Evolutionary conservation across 2,329 filamentous ascomycete species (phyloP).

Genomic region (Neonectria coccinea): DNA sequence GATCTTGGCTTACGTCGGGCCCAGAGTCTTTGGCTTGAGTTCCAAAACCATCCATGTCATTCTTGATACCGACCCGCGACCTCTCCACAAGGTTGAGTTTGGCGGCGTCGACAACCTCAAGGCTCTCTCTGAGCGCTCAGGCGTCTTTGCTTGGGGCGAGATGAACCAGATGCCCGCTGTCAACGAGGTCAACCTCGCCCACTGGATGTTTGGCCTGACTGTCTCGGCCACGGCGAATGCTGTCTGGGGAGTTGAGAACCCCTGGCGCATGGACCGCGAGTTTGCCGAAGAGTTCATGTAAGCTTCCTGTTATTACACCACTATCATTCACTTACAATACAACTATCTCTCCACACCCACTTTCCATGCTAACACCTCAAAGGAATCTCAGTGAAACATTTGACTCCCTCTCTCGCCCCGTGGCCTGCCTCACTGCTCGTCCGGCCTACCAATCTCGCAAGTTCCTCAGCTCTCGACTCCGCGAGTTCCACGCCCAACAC

Average conservation of each 20-base stretch:
- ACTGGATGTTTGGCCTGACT: constrained; percentile 47
- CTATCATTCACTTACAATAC: not conserved
- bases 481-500: constrained; percentile 44
- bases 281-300: constrained; percentile 49
- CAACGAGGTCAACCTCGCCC: constrained; percentile 40
- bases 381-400: constrained; percentile 48
- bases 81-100: constrained; percentile 46
- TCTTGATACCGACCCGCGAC: constrained; percentile 44
- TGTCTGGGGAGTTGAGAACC: constrained; percentile 48
- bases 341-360: too few species aligned
- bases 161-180: constrained; percentile 35
- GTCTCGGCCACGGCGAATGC: constrained; percentile 48
- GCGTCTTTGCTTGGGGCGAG: constrained; percentile 36
- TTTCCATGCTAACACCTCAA: constrained; percentile 15
- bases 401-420: constrained; percentile 46
- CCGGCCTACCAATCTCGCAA: constrained; percentile 44
- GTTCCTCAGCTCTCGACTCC: constrained; percentile 41
- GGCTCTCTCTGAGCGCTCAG: constrained; percentile 39
- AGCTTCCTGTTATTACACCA: constrained; percentile 14
- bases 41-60: constrained; percentile 40
- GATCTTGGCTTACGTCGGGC: constrained; percentile 47
- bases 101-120: constrained; percentile 39
- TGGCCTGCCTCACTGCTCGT: constrained; percentile 43
- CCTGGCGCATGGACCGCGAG: constrained; percentile 47
- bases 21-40: constrained; percentile 44